Evolutionary conservation across 345 rosid species (phyloP), one percentile per base, ranked within the genome.

Genomic region (Populus alba): DNA sequence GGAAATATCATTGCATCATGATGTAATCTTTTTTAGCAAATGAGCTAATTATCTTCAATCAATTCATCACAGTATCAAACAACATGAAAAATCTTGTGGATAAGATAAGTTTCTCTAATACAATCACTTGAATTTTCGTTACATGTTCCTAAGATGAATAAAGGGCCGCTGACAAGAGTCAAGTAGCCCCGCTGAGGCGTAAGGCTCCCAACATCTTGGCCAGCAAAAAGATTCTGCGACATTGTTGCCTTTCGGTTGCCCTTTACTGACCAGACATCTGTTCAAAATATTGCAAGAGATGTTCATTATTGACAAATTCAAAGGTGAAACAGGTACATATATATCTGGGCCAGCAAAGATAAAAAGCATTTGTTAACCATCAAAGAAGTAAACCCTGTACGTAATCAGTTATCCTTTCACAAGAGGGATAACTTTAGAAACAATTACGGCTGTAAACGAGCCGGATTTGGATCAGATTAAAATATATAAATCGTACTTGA

Each of bases 201-300:
- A n/a, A n/a, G 27, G 63, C 12, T 57, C 27, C 63, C 10, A n/a
- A 57, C 27, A n/a, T 57, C 10, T 57, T 22, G 25, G 27, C 63
- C 27, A n/a, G 8, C 25, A 57, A 23, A 78, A 74, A 79, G 83
- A 81, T 74, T 81, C 84, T 69, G 51, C 61, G 33, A 76, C 78
- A 76, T 79, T 69, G 80, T 68, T 80, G 81, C 72, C 74, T 72
- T 78, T 55, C n/a, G 79, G 71, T 74, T 79, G 75, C 75, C 72
- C 86, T 78, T 79, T 66, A 75, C 79, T 67, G 20, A 77, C 81
- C 68, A 29, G 61, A 77, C 71, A 76, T 63, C 65, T 69, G 31
- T 49, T 71, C 53, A 76, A 77, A 41, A 76, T 75, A 76, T 75
- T 74, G 70, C 72, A 74, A 68, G 65, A 76, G 80, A 45, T 70